phyloP scores from a whole-genome alignment of 805 yeast species.

The Saccharomyces mikatae region DNA sequence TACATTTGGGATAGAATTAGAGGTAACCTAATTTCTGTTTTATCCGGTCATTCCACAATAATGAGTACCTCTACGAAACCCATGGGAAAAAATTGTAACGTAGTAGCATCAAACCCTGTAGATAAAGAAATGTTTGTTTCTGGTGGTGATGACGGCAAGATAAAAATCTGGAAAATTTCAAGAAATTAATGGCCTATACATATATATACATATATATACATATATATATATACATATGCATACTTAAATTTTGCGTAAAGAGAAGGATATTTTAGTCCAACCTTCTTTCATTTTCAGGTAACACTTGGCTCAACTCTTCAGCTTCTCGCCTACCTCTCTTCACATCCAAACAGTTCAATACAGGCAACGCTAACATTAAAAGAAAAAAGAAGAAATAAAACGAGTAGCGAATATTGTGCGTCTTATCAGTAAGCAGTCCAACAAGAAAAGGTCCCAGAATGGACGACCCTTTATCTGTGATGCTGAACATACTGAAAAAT shows the following conservation, averaged over 20 bases:
- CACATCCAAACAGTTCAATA: constrained; percentile 48
- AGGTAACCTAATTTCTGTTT: constrained; percentile 49
- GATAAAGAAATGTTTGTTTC: constrained; percentile 56
- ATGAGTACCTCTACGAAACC: constrained; percentile 7
- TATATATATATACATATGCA: not conserved
- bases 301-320: constrained; percentile 27
- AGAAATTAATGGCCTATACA: constrained; percentile 10
- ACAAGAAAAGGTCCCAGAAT: constrained; percentile 65
- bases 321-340: constrained; percentile 57
- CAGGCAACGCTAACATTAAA: constrained; percentile 47
- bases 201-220: not conserved
- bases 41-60: constrained; percentile 18
- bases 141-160: constrained; percentile 72
- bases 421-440: constrained; percentile 63
- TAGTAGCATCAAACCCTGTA: constrained; percentile 65
- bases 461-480: constrained; percentile 76
- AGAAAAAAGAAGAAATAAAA: constrained; percentile 55
- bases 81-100: constrained; percentile 44
- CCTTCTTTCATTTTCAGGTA: constrained; percentile 1
- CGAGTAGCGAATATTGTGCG: constrained; percentile 67
- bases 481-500: constrained; percentile 66
- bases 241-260: not conserved
- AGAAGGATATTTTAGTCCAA: not conserved
- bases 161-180: constrained; percentile 57
- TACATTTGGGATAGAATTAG: constrained; percentile 72